phyloP scores from a whole-genome alignment of 2,329 filamentous ascomycete species.

The Aspergillus flavus region DNA sequence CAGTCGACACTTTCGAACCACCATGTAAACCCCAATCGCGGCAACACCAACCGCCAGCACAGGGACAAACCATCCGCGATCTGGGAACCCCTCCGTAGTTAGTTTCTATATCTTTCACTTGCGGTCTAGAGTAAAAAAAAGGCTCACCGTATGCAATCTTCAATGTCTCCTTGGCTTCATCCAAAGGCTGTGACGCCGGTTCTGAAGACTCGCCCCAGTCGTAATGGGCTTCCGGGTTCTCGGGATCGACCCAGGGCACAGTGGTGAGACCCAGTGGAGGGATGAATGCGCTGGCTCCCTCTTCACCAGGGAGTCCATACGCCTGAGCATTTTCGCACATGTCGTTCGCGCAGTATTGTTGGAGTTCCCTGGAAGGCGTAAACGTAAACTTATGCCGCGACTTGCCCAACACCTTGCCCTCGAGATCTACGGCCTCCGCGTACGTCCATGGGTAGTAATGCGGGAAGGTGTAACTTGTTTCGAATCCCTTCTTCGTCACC shows the following conservation, averaged over 20 bases:
- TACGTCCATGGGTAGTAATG: conserved; percentile 36
- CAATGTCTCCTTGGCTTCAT: conserved; percentile 1
- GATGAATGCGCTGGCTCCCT: conserved; percentile 27
- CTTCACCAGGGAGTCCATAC: conserved; percentile 35
- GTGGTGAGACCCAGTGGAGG: conserved; percentile 35
- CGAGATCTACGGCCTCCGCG: conserved; percentile 38
- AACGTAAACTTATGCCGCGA: conserved; percentile 40
- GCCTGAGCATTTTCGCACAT: conserved; percentile 32
- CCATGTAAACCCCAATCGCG: conserved; percentile 13
- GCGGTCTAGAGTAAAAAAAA: not conserved
- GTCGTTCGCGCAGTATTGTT: conserved; percentile 32
- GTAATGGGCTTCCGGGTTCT: conserved; percentile 25
- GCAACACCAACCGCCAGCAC: conserved; percentile 12
- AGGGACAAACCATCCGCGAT: conserved; percentile 19
- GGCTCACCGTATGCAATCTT: conserved; percentile 16
- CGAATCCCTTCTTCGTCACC: conserved; percentile 40
- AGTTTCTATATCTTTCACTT: not conserved
- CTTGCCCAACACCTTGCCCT: conserved; percentile 35
- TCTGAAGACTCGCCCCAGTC: conserved; percentile 15
- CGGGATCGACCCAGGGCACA: conserved; percentile 36
- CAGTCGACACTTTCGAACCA: conserved; percentile 16
- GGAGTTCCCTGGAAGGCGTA: conserved; percentile 38
- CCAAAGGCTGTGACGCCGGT: conserved; percentile 1
- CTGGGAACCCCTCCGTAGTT: not conserved
- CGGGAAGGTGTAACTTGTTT: conserved; percentile 37